These are phyloP conservation scores for Fremontodendron californicum DNA, from an alignment of 345 rosid species.

Conservation along the genomic window DNA sequence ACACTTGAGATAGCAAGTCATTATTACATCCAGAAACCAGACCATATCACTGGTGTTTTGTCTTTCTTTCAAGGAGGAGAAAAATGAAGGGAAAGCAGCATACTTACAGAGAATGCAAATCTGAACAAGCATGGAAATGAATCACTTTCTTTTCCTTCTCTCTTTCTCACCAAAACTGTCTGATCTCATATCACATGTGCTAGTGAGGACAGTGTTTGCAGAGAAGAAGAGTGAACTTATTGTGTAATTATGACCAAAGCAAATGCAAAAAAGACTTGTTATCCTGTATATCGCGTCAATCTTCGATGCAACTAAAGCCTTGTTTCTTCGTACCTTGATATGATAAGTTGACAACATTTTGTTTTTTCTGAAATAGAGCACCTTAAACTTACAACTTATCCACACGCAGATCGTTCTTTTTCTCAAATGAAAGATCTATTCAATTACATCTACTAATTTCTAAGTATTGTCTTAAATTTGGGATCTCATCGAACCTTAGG, in stretches of 20 bases:
- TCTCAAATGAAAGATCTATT: background rate
- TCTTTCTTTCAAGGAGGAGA: background rate
- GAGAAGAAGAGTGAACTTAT: too few species aligned
- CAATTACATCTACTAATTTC: background rate
- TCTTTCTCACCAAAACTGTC: background rate
- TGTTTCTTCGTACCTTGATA: background rate
- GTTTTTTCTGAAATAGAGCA: too few species aligned
- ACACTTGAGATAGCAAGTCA: background rate
- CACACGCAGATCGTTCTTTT: too few species aligned
- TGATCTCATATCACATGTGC: background rate
- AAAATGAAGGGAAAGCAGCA: background rate
- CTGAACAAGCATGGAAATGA: conserved; percentile 8
- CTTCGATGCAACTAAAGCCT: background rate
- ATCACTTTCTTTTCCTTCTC: background rate
- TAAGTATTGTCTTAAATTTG: background rate
- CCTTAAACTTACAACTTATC: too few species aligned
- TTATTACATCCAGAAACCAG: background rate
- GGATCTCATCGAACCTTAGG: background rate
- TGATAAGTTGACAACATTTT: background rate
- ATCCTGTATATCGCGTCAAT: background rate
- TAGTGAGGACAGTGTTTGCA: conserved; percentile 9
- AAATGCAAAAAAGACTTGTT: conserved; percentile 12
- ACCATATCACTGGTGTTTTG: background rate
- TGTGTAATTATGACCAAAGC: conserved; percentile 32
- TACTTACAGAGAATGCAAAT: conserved; percentile 18